Conservation (phyloP, 495 filamentous ascomycete genomes). For the Evernia prunastri region DNA sequence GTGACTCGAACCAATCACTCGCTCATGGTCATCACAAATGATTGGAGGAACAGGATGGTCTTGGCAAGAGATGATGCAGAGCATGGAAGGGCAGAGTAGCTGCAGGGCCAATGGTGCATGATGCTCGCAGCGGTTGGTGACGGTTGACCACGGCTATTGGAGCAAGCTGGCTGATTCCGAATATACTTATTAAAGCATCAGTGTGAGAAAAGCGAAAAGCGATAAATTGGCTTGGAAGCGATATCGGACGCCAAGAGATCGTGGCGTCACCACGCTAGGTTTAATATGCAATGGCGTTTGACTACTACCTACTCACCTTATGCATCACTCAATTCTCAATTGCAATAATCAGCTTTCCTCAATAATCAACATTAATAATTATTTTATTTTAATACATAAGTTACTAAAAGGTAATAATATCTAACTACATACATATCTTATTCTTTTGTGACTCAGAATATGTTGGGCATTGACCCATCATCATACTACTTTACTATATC, state of each 20-base stretch:
- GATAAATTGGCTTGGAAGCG: conserved; percentile 1
- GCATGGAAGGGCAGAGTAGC: too few species aligned
- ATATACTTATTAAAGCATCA: too few species aligned
- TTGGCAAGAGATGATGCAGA: neutral
- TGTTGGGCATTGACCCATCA: neutral
- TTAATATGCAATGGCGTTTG: neutral
- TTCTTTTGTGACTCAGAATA: neutral
- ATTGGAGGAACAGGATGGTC: neutral
- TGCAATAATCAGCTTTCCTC: neutral
- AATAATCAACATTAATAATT: too few species aligned
- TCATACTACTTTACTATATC: too few species aligned
- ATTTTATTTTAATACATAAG: too few species aligned
- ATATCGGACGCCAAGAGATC: conserved; percentile 12
- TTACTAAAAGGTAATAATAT: too few species aligned
- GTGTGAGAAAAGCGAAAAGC: too few species aligned
- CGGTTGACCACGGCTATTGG: neutral
- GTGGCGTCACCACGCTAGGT: neutral
- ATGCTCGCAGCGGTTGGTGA: neutral
- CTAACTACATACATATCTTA: too few species aligned
- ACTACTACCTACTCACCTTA: too few species aligned
- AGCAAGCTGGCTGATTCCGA: neutral
- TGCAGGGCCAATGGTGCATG: neutral
- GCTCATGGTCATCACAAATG: neutral
- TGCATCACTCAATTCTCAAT: too few species aligned
- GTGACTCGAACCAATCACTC: neutral